phyloP scores from a whole-genome alignment of 176 grass and related monocot genomes.

The Pontederia crassipes region DNA sequence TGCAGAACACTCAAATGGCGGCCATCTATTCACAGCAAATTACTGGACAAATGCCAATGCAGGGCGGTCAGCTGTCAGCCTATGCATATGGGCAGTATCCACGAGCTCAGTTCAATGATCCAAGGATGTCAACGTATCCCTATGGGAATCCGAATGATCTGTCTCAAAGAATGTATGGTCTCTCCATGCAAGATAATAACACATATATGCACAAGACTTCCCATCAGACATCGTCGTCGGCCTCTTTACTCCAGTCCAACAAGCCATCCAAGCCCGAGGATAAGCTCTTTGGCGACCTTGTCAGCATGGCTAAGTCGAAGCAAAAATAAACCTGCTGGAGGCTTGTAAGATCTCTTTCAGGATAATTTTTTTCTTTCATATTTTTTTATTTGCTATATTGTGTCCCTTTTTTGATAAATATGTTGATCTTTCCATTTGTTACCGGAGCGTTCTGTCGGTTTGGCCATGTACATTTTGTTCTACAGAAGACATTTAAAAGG shows the following conservation, averaged over 20 bases:
- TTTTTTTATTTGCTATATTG: no score
- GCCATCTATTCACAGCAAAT: slow-evolving; percentile 33
- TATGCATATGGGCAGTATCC: slow-evolving; percentile 39
- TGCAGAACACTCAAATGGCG: slow-evolving; percentile 36
- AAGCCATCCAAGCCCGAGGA: slow-evolving; percentile 53
- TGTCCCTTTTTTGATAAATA: no score
- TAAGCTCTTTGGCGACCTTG: slow-evolving; percentile 71
- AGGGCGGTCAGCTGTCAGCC: slow-evolving; percentile 42
- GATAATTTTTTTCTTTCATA: no score
- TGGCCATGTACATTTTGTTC: no score
- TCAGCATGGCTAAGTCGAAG: slow-evolving; percentile 77
- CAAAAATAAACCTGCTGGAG: slow-evolving; percentile 48
- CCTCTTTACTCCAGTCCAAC: slow-evolving; percentile 36
- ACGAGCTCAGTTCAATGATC: slow-evolving; percentile 31
- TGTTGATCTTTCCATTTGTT: no score
- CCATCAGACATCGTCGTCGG: slow-evolving; percentile 17
- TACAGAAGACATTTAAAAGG: no score
- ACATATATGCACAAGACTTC: slow-evolving; percentile 12
- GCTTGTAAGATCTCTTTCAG: slow-evolving; percentile 14
- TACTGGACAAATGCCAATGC: slow-evolving; percentile 33
- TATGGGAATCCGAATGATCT: slow-evolving; percentile 59
- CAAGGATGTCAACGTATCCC: slow-evolving; percentile 33
- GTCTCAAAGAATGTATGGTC: slow-evolving; percentile 52
- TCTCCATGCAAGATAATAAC: slow-evolving; percentile 37
- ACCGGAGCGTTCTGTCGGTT: no score